A percentile compares a stretch with the other conserved stretches of the same genome.
Evolutionary conservation across 768 basidiomycete genomes (phyloP).

Genomic region (Solioccasus polychromus): DNA sequence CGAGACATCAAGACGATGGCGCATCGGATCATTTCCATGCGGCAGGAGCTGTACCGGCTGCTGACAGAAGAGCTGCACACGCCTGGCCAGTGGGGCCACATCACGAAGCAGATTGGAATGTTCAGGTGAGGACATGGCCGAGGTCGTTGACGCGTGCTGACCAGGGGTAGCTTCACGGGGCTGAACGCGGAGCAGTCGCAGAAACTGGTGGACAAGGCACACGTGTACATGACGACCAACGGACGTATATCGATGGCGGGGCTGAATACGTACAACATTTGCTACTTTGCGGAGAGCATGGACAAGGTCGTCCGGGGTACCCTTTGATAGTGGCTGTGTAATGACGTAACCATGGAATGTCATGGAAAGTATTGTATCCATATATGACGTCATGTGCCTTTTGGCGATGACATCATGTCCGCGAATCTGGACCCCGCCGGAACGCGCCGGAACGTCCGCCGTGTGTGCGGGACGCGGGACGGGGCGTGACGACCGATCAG

Average conservation of each 20-base stretch:
- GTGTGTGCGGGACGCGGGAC: slow-evolving; percentile 8
- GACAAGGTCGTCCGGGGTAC: slow-evolving; percentile 62
- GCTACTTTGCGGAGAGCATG: slow-evolving; percentile 67
- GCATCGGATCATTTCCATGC: slow-evolving; percentile 79
- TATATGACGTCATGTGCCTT: slow-evolving; percentile 30
- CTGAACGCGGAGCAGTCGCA: slow-evolving; percentile 64
- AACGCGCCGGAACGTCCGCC: slow-evolving; percentile 25
- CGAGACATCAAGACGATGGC: slow-evolving; percentile 85
- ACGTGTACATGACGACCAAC: slow-evolving; percentile 83
- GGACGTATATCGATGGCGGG: slow-evolving; percentile 96
- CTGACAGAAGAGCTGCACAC: slow-evolving; percentile 74
- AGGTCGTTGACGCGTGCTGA: slow-evolving; percentile 9
- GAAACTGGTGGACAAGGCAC: slow-evolving; percentile 65
- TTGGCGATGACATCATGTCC: slow-evolving; percentile 29
- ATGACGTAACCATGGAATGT: not conserved
- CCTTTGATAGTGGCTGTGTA: slow-evolving; percentile 23
- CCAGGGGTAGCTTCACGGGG: slow-evolving; percentile 70
- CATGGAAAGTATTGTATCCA: not conserved
- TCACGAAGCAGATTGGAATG: slow-evolving; percentile 95
- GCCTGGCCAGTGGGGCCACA: slow-evolving; percentile 95
- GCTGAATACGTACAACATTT: slow-evolving; percentile 75
- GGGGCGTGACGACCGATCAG: slow-evolving; percentile 21
- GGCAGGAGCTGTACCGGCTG: slow-evolving; percentile 69
- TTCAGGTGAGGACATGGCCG: slow-evolving; percentile 61
- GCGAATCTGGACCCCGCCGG: slow-evolving; percentile 27